Evolutionary conservation across 176 grass and related monocot species (phyloP), one percentile per base, ranked within the genome.

Genomic region (Hsuehochloa calcarea): DNA sequence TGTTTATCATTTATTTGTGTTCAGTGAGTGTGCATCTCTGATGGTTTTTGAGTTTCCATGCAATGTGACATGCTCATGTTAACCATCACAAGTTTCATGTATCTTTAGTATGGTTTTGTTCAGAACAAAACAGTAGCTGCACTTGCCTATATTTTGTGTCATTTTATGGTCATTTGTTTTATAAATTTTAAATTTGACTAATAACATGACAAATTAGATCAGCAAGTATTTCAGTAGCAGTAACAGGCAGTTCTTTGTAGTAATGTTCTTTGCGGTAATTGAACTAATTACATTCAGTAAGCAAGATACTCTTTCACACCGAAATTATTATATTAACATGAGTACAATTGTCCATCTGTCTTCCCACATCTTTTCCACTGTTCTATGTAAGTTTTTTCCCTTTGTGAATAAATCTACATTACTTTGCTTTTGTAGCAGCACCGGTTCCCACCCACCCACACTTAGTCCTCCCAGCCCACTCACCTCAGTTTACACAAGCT

Each of bases 401-500:
- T 49, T 58, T 74, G 17, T 67, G n/a, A 74, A 68, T 80, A 83
- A 84, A 14, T 58, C n/a, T 43, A 61, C 52, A 68, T 70, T 37
- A 27, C 22, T 68, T 90, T 74, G 31, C n/a, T 74, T 73, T 80
- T 85, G 55, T 89, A 87, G 89, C 86, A 49, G 86, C 90, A 81
- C 78, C 88, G 0, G 77, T 99, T 74, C 80, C 90, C 47, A 72
- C 74, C n/a, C 91, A 90, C 41, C 86, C 93, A 39, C 93, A 94
- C 50, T 84, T 96, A 26, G 75, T 99, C 22, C 69, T 94, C 60
- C 84, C 90, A 84, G 67, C 80, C 43, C 91, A 88, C 59, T 91
- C 95, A 88, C 82, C 92, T 71, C 93, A 99, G 78, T 88, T 92
- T 84, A 81, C 89, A 26, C 91, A 93, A 70, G 84, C 87, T 68